Evolutionary conservation across 768 basidiomycete genomes (phyloP).

Genomic region (Russula sp.): DNA sequence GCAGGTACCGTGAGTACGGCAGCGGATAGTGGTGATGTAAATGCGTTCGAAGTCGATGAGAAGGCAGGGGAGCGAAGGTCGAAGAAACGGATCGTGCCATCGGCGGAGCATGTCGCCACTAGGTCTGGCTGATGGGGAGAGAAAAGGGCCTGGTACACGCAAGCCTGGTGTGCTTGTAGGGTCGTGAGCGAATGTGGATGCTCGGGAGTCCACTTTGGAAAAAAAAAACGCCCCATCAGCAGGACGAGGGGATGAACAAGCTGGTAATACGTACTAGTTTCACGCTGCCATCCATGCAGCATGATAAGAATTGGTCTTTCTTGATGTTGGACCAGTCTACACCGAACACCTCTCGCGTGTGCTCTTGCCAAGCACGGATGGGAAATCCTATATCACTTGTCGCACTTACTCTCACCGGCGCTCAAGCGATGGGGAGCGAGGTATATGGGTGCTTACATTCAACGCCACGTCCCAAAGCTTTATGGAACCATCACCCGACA

Average conservation of each 20-base stretch:
- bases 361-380: conserved; percentile 95
- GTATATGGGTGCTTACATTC: conserved; percentile 49
- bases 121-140: conserved; percentile 87
- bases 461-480: conserved; percentile 88
- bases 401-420: conserved; percentile 35
- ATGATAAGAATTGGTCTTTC: conserved; percentile 82
- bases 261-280: conserved; percentile 65
- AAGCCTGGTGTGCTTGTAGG: conserved; percentile 76
- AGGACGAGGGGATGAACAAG: not conserved
- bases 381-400: conserved; percentile 63
- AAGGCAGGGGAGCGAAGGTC: conserved; percentile 70
- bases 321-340: conserved; percentile 95
- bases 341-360: conserved; percentile 87
- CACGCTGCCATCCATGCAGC: conserved; percentile 89
- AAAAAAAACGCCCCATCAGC: conserved; percentile 8
- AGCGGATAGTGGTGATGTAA: conserved; percentile 64
- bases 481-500: conserved; percentile 87
- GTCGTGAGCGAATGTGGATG: conserved; percentile 75
- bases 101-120: conserved; percentile 80
- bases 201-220: conserved; percentile 86
- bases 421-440: conserved; percentile 10
- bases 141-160: conserved; percentile 88
- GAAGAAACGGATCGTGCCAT: conserved; percentile 82
- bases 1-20: conserved; percentile 77
- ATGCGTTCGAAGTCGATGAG: conserved; percentile 49